These are phyloP conservation scores for Pilobolus umbonatus DNA, from an alignment of 192 early-diverging fungal genomes.

Conservation along the genomic window DNA sequence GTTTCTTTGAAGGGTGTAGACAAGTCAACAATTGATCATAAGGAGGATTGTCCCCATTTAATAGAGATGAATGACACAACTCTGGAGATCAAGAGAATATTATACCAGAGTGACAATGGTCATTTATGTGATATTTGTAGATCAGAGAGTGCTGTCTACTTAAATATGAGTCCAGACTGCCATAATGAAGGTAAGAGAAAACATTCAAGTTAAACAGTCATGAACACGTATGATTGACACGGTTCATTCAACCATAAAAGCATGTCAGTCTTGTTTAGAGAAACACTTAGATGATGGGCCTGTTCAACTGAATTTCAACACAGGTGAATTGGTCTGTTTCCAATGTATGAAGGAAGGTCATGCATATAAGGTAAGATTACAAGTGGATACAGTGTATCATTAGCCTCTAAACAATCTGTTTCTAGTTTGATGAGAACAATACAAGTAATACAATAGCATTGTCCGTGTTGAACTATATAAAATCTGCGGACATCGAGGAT, in stretches of 20 bases:
- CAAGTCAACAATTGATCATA: too few relatives aligned
- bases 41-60: conserved; percentile 29
- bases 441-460: background rate
- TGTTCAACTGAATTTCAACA: conserved; percentile 9
- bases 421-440: background rate
- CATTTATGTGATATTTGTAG: conserved; percentile 13
- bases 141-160: background rate
- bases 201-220: background rate
- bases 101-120: background rate
- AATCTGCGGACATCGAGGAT: background rate
- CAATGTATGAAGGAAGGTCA: conserved; percentile 9
- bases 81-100: conserved; percentile 2
- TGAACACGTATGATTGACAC: too few relatives aligned
- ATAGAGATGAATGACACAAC: conserved; percentile 5
- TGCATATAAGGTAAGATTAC: too few relatives aligned
- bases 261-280: conserved; percentile 9
- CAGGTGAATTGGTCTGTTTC: conserved; percentile 11
- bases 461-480: background rate
- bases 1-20: too few relatives aligned
- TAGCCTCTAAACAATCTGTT: background rate
- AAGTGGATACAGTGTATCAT: background rate
- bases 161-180: conserved; percentile 3
- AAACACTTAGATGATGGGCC: background rate
- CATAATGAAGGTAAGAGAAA: conserved; percentile 12
- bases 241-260: too few relatives aligned